Conservation (phyloP, 768 basidiomycete species). For the Grammothele lineata region DNA sequence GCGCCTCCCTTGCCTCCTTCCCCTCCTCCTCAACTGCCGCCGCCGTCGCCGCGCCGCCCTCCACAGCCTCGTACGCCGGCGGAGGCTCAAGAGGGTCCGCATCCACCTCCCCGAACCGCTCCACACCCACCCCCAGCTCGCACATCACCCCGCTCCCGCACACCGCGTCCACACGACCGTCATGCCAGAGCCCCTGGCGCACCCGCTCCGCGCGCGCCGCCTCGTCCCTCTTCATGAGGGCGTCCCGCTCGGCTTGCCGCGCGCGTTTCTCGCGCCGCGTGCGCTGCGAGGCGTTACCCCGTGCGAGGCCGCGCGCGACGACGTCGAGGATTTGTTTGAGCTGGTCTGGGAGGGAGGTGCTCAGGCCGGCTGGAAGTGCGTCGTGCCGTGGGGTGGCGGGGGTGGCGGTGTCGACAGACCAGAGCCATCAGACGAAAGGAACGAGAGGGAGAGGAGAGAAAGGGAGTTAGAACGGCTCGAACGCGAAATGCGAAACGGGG, state of each 20-base stretch:
- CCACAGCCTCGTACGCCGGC: no score
- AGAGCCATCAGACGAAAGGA: no score
- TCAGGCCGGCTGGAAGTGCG: slow-evolving; percentile 74
- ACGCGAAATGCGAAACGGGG: no score
- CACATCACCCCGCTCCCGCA: slow-evolving; percentile 85
- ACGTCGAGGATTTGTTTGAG: slow-evolving; percentile 81
- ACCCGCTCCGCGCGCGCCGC: slow-evolving; percentile 45
- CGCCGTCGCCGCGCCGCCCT: no score
- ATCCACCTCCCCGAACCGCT: slow-evolving; percentile 42
- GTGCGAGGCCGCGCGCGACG: slow-evolving; percentile 65
- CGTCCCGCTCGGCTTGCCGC: slow-evolving; percentile 31
- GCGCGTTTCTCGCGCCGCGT: slow-evolving; percentile 37
- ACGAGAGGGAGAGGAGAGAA: no score
- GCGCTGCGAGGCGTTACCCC: slow-evolving; percentile 51
- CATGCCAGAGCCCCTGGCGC: slow-evolving; percentile 71
- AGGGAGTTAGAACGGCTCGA: no score
- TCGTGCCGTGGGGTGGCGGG: no score
- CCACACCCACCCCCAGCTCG: slow-evolving; percentile 83
- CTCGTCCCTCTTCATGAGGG: slow-evolving; percentile 33
- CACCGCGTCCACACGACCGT: slow-evolving; percentile 79
- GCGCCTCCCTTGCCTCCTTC: slow-evolving; percentile 15
- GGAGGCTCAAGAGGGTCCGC: slow-evolving; percentile 13
- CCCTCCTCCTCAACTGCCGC: neutral
- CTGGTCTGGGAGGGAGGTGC: slow-evolving; percentile 74
- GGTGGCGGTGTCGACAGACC: no score